Evolutionary conservation across 495 filamentous ascomycete genomes (phyloP), one percentile per base, ranked within the genome.

Genomic region (Daldinia vernicosa): DNA sequence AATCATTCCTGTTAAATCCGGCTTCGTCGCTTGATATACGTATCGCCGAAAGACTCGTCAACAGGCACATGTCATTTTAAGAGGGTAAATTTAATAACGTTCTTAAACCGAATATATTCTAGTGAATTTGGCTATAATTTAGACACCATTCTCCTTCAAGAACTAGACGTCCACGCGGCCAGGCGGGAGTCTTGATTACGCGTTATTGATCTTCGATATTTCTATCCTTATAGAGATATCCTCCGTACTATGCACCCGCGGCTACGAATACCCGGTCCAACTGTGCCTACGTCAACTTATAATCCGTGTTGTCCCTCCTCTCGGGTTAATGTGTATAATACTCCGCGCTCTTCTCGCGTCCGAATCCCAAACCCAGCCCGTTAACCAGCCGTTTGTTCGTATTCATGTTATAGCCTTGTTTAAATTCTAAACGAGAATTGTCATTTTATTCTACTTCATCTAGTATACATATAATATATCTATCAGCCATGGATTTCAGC

Each of bases 401-500:
- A 27, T 15, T 24, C 8, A 2, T n/a, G 12, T 53, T 28, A n/a
- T 53, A 17, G 50, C n/a, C 50, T 53, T 30, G 8, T 53, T 53
- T 30, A 30, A 53, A 27, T 11, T 30, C 50, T n/a, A 24, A 6
- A 28, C 2, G 15, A 14, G 24, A 12, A 4, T 22, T 22, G 12
- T 12, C 9, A 15, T 17, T 22, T 51, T 15, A 22, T 51, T 50
- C 4, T 14, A 50, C 8, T 50, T 7, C 14, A 9, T 50, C 45
- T 22, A 22, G 9, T 50, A 26, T 53, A 59, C 27, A 26, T 53
- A 40, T 17, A 8, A 14, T 35, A 35, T 35, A 14, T 35, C 3
- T 14, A 33, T 26, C 56, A 32, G 32, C 27, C 11, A 72, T 73
- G 70, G 70, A 73, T 66, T 73, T 73, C 52, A 73, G 61, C 27